Base-by-base conservation (phyloP, 73 alveolate genomes). In the Paramecium bursaria region DNA sequence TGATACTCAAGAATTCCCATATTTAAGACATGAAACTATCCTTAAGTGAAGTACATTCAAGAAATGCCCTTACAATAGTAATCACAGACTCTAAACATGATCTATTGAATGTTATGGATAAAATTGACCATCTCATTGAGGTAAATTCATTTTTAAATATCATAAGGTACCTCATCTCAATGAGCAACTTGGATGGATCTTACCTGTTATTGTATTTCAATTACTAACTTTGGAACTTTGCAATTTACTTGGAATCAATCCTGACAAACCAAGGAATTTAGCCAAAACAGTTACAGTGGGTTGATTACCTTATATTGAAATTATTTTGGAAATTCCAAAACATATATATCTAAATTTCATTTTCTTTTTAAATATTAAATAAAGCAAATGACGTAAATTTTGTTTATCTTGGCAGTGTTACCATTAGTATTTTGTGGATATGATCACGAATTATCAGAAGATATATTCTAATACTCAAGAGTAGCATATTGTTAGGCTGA, bases 251-350 rank as follows among this genome's bases (percentile, higher is more conserved):
- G 96, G 94, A 51, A 74, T 50, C 57, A 95, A 95, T 74, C 98
- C 98, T 1, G 99, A 96, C 61, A 86, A 86, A 74, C 99, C 99
- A 19, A 90, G 98, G 33, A 88, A 93, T 46, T 77, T 94, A 30
- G 98, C 97, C 30, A 95, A 94, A 85, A 90, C 90, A 22, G 91
- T 93, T 19, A 95, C 97, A 23, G 91, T 90, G 49, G 60, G 92
- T 49, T 93, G 92, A 77, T 67, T n/a, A n/a, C n/a, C n/a, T n/a
- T n/a, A n/a, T n/a, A n/a, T n/a, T n/a, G n/a, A n/a, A n/a, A n/a
- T n/a, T n/a, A n/a, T n/a, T n/a, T n/a, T n/a, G n/a, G n/a, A n/a
- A n/a, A n/a, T n/a, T n/a, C n/a, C n/a, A n/a, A n/a, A n/a, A n/a
- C n/a, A n/a, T n/a, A n/a, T n/a, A n/a, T n/a, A n/a, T n/a, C n/a